A percentile compares a stretch with the other conserved stretches of the same genome.
These are phyloP conservation scores for Royoungia palumana DNA, from an alignment of 768 basidiomycete genomes.

Conservation along the genomic window DNA sequence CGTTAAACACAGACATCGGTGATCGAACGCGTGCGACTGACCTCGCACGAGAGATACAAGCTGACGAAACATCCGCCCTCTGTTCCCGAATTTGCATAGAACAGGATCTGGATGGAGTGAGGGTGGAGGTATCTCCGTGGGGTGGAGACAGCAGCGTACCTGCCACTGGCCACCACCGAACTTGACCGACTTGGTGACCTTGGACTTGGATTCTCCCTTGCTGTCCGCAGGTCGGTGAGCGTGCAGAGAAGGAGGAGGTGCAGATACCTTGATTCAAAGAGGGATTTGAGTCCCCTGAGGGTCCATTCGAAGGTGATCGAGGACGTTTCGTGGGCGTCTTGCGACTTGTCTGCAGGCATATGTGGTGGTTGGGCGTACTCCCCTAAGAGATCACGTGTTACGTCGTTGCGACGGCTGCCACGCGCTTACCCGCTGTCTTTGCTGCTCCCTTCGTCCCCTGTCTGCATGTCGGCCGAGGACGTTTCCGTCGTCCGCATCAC, in stretches of 20 bases:
- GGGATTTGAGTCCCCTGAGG: conserved; percentile 58
- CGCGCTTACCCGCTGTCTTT: background rate
- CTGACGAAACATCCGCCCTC: conserved; percentile 62
- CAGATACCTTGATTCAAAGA: conserved; percentile 69
- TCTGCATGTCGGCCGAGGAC: conserved; percentile 23
- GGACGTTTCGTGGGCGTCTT: conserved; percentile 49
- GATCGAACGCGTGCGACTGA: conserved; percentile 31
- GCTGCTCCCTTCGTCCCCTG: background rate
- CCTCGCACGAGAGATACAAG: conserved; percentile 80
- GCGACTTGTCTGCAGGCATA: conserved; percentile 25
- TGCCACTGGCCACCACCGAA: conserved; percentile 81
- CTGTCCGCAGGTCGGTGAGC: conserved; percentile 23
- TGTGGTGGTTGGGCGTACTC: background rate
- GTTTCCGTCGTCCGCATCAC: conserved; percentile 23
- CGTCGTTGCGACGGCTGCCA: background rate
- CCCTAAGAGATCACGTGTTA: conserved; percentile 5
- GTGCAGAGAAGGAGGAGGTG: background rate
- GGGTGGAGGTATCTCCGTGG: background rate
- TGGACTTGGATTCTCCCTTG: conserved; percentile 75
- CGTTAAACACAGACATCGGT: conserved; percentile 6
- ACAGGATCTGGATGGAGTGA: conserved; percentile 54
- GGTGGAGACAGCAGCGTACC: conserved; percentile 31
- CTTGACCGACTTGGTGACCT: conserved; percentile 68
- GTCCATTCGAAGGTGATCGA: conserved; percentile 76
- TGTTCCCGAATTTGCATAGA: conserved; percentile 79